Conservation (phyloP, 495 filamentous ascomycete species). For the Hypomontagnella submonticulosa region DNA sequence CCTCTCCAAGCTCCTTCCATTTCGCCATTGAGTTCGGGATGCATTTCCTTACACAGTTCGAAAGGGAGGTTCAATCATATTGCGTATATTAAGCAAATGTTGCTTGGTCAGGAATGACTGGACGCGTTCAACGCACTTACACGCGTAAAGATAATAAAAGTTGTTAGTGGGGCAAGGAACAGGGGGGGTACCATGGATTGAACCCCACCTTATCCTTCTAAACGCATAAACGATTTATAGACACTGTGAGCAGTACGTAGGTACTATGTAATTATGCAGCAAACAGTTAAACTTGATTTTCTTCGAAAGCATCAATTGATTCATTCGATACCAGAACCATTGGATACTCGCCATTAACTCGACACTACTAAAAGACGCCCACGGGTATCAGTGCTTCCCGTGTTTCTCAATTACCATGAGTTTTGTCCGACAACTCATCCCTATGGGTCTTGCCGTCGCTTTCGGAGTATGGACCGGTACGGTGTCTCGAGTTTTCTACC, state of each 20-base stretch:
- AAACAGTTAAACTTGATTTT: slow-evolving; percentile 5
- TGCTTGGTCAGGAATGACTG: background rate
- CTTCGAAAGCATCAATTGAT: background rate
- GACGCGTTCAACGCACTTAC: slow-evolving; percentile 41
- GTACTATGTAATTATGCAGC: slow-evolving; percentile 4
- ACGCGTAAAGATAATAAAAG: slow-evolving; percentile 30
- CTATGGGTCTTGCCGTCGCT: slow-evolving; percentile 41
- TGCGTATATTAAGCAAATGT: slow-evolving; percentile 19
- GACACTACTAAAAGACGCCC: too few relatives aligned
- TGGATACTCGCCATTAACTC: too few relatives aligned
- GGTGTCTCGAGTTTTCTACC: slow-evolving; percentile 18
- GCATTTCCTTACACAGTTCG: slow-evolving; percentile 39
- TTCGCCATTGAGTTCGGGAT: slow-evolving; percentile 56
- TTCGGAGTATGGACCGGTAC: slow-evolving; percentile 51
- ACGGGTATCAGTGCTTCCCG: too few relatives aligned
- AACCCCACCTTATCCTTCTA: slow-evolving; percentile 10
- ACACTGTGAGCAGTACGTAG: background rate
- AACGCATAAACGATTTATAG: background rate
- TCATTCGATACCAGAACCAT: background rate
- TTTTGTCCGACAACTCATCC: slow-evolving; percentile 38
- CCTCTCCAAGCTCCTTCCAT: slow-evolving; percentile 68
- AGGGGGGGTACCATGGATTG: background rate
- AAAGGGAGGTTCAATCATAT: slow-evolving; percentile 36
- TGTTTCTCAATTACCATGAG: slow-evolving; percentile 42
- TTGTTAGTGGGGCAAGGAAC: slow-evolving; percentile 19